These are phyloP conservation scores for Candida jianshihensis DNA, from an alignment of 805 yeast species.

Conservation along the genomic window DNA sequence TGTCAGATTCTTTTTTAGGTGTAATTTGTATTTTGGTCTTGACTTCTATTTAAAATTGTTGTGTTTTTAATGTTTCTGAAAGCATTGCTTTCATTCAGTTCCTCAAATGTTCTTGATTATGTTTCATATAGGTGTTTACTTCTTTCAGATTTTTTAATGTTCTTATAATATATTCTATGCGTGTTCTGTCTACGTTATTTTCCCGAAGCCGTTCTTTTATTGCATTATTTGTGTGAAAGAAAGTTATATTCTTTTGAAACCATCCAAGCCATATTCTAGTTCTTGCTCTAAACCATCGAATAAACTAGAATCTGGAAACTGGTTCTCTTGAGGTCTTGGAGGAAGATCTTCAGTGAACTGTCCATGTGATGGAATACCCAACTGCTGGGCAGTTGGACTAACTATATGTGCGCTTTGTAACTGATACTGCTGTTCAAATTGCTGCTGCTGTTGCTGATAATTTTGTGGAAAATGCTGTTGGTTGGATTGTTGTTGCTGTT, in stretches of 20 bases:
- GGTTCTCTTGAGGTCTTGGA: conserved; percentile 55
- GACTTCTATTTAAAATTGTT: too few relatives aligned
- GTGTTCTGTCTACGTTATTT: neutral
- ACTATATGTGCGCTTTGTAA: conserved; percentile 16
- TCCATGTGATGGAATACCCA: conserved; percentile 46
- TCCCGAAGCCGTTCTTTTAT: neutral
- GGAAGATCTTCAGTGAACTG: conserved; percentile 42
- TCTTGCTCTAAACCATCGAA: conserved; percentile 53
- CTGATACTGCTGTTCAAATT: conserved; percentile 8
- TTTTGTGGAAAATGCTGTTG: conserved; percentile 10
- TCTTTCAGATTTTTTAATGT: neutral
- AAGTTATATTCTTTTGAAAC: conserved; percentile 6
- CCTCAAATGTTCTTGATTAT: too few relatives aligned
- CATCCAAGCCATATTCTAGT: conserved; percentile 60
- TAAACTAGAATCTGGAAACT: conserved; percentile 10
- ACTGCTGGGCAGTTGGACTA: conserved; percentile 22
- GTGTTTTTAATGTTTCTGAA: too few relatives aligned
- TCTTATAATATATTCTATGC: neutral
- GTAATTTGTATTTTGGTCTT: too few relatives aligned
- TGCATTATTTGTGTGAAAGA: neutral
- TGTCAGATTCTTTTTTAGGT: too few relatives aligned
- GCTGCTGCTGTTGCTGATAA: conserved; percentile 14
- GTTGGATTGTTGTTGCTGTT: conserved; percentile 11
- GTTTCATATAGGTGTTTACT: neutral
- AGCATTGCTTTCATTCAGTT: too few relatives aligned